phyloP scores from a whole-genome alignment of 441 rosid genomes.

The Melastoma candidum region DNA sequence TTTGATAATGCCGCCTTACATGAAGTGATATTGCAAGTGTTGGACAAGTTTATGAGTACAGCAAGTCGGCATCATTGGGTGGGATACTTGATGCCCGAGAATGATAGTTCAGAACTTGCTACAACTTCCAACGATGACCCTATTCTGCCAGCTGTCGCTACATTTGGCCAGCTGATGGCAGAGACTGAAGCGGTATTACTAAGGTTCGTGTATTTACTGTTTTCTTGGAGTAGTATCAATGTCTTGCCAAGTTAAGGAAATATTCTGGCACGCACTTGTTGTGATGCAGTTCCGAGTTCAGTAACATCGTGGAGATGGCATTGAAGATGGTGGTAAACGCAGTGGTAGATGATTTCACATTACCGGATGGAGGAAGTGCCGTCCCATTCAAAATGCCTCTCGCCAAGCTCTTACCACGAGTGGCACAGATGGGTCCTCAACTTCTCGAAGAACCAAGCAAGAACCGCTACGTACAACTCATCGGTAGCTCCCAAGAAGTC shows the following conservation, averaged over 20 bases:
- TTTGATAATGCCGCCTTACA: conserved; percentile 39
- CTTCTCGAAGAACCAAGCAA: conserved; percentile 50
- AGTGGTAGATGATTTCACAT: conserved; percentile 39
- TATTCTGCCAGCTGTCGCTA: conserved; percentile 24
- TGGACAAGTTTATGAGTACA: conserved; percentile 58
- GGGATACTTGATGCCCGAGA: conserved; percentile 63
- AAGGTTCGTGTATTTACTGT: conserved; percentile 33
- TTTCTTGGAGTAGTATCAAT: not conserved
- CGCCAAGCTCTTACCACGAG: conserved; percentile 67
- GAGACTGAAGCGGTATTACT: conserved; percentile 64
- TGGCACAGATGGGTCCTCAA: conserved; percentile 41
- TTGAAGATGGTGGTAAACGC: conserved; percentile 38
- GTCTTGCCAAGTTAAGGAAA: not conserved
- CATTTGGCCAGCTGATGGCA: conserved; percentile 70
- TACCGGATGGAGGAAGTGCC: conserved; percentile 28
- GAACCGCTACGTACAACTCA: conserved; percentile 43
- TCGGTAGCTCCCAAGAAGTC: conserved; percentile 49
- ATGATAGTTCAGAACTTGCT: conserved; percentile 26
- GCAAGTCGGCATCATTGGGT: conserved; percentile 70
- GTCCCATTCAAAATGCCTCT: conserved; percentile 48
- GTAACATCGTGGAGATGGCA: conserved; percentile 36
- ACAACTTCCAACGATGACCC: conserved; percentile 22
- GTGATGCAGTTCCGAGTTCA: conserved; percentile 52
- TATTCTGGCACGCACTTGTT: not conserved
- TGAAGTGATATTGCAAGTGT: conserved; percentile 54